phyloP scores from a whole-genome alignment of 345 rosid species.

The Abelmoschus esculentus region DNA sequence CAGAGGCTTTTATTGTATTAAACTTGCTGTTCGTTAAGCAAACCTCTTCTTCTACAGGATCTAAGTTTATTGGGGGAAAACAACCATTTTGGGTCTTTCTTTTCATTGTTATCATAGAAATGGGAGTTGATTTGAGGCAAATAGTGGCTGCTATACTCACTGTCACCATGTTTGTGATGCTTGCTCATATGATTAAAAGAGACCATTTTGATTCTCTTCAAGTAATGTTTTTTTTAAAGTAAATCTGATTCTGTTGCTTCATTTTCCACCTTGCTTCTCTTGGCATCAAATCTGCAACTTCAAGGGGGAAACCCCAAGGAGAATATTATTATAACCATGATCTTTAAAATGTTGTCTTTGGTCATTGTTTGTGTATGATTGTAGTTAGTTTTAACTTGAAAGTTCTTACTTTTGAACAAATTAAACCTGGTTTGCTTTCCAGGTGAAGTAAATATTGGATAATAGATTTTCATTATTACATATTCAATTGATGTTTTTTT shows the following conservation, averaged over 20 bases:
- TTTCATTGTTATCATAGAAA: slow-evolving; percentile 10
- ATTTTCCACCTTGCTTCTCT: background rate
- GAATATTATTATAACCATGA: background rate
- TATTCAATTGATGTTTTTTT: too few species aligned
- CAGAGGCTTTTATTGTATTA: background rate
- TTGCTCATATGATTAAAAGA: slow-evolving; percentile 90
- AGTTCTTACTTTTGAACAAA: too few species aligned
- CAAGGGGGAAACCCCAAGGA: background rate
- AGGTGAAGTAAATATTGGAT: too few species aligned
- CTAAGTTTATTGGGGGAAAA: background rate
- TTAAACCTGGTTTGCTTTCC: too few species aligned
- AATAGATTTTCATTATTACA: too few species aligned
- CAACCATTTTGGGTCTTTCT: background rate
- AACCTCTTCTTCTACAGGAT: background rate
- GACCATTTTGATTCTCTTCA: slow-evolving; percentile 74
- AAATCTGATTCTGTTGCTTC: background rate
- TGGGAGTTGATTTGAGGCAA: slow-evolving; percentile 96
- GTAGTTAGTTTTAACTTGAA: too few species aligned
- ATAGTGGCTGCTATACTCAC: slow-evolving; percentile 89
- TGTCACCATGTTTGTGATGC: slow-evolving; percentile 93
- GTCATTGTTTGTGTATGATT: too few species aligned
- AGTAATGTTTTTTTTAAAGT: slow-evolving; percentile 51
- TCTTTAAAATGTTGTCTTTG: background rate
- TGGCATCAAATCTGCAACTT: background rate
- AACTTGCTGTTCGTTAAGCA: background rate